Percentiles rank a stretch among this genome's conserved stretches.
Evolutionary conservation across 2,329 filamentous ascomycete species (phyloP).

Genomic region (Hymenoscyphus albidus): DNA sequence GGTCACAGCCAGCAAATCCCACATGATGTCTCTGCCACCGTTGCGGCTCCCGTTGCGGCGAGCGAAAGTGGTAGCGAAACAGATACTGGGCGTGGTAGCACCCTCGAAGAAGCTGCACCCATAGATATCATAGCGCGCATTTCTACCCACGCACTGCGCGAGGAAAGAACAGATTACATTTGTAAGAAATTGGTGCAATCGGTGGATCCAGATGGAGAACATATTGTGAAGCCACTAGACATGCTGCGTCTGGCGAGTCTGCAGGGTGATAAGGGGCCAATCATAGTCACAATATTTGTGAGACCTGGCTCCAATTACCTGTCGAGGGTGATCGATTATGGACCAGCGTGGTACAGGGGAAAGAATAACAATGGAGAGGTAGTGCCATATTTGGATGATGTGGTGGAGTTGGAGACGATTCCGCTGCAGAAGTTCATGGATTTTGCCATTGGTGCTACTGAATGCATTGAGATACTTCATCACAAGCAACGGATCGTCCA

Average conservation of each 20-base stretch:
- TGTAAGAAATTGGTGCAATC: conserved; percentile 67
- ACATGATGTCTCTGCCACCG: conserved; percentile 7
- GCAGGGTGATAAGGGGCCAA: conserved; percentile 63
- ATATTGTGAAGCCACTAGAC: conserved; percentile 79
- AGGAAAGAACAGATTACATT: conserved; percentile 85
- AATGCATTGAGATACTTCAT: conserved; percentile 87
- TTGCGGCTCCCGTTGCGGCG: neutral
- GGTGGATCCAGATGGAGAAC: conserved; percentile 67
- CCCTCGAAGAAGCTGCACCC: conserved; percentile 1
- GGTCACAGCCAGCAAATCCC: neutral
- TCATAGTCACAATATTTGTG: conserved; percentile 79
- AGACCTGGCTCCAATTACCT: conserved; percentile 72
- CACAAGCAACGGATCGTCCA: conserved; percentile 83
- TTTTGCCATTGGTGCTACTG: conserved; percentile 83
- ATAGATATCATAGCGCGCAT: conserved; percentile 71
- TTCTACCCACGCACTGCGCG: conserved; percentile 74
- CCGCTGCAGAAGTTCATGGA: conserved; percentile 76
- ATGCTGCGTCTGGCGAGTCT: conserved; percentile 67
- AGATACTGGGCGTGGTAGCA: conserved; percentile 17
- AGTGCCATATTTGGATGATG: conserved; percentile 33
- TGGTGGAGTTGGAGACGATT: conserved; percentile 55
- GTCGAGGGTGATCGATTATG: conserved; percentile 67
- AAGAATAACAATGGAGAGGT: conserved; percentile 47
- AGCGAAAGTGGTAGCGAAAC: conserved; percentile 30
- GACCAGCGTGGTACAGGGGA: conserved; percentile 66